These are phyloP conservation scores for Aureobasidium sp. DNA, from an alignment of 2,329 filamentous ascomycete species.

Conservation along the genomic window DNA sequence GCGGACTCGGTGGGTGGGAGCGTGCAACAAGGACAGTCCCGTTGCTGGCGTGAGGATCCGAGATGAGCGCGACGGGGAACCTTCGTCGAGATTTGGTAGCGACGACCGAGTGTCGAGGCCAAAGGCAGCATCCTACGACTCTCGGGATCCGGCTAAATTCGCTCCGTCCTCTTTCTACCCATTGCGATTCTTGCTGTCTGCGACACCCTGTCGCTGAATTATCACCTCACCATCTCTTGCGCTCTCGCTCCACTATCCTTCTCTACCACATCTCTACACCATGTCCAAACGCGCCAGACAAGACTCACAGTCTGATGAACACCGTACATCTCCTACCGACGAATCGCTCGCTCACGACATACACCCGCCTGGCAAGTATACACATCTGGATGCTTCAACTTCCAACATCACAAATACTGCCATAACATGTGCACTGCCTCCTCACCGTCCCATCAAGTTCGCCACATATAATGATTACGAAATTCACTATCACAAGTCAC, in stretches of 20 bases:
- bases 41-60: slow-evolving; percentile 1
- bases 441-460: slow-evolving; percentile 68
- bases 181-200: not conserved
- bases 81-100: not conserved
- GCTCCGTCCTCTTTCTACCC: not conserved
- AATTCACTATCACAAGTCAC: slow-evolving; percentile 70
- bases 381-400: slow-evolving; percentile 46
- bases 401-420: slow-evolving; percentile 26
- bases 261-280: not conserved
- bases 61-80: not conserved
- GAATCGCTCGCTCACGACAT: slow-evolving; percentile 12
- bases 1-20: not conserved
- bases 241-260: not conserved
- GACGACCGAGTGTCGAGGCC: not conserved
- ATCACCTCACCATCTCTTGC: not conserved
- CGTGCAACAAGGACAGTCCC: slow-evolving; percentile 15
- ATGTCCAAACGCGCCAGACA: slow-evolving; percentile 56
- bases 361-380: slow-evolving; percentile 30
- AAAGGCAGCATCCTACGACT: not conserved
- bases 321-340: slow-evolving; percentile 19
- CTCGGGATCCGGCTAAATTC: not conserved
- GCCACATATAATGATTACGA: slow-evolving; percentile 73
- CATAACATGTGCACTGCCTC: slow-evolving; percentile 77
- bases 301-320: slow-evolving; percentile 30
- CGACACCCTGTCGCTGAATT: not conserved